Percentiles rank a stretch among this genome's conserved stretches.
phyloP scores from a whole-genome alignment of 345 rosid species.

The Boechera retrofracta region DNA sequence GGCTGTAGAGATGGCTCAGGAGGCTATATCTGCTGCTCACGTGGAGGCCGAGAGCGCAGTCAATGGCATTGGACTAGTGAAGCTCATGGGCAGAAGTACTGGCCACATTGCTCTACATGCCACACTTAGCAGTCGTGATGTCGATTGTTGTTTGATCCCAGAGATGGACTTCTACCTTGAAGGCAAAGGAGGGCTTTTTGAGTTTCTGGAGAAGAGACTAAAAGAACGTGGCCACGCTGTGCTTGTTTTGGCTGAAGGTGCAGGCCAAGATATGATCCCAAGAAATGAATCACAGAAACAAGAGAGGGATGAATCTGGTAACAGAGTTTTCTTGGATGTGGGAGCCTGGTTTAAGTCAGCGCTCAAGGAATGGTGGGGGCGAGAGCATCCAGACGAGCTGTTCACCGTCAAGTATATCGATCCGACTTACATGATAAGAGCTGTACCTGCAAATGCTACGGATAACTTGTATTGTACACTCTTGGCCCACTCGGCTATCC shows the following conservation, averaged over 20 bases:
- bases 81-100: slow-evolving; percentile 92
- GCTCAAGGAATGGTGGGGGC: slow-evolving; percentile 74
- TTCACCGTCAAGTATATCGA: slow-evolving; percentile 86
- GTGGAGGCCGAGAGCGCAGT: slow-evolving; percentile 96
- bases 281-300: slow-evolving; percentile 65
- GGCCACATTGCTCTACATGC: slow-evolving; percentile 91
- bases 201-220: slow-evolving; percentile 62
- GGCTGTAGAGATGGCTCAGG: slow-evolving; percentile 89
- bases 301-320: slow-evolving; percentile 89
- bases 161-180: slow-evolving; percentile 73
- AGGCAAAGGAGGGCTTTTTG: slow-evolving; percentile 77
- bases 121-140: slow-evolving; percentile 90
- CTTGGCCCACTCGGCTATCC: slow-evolving; percentile 86
- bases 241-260: slow-evolving; percentile 87
- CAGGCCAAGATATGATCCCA: slow-evolving; percentile 86
- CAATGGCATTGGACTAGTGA: slow-evolving; percentile 85
- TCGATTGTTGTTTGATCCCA: slow-evolving; percentile 90
- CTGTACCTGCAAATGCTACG: slow-evolving; percentile 81
- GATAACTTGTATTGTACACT: slow-evolving; percentile 87
- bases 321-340: slow-evolving; percentile 75
- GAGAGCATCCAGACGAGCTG: slow-evolving; percentile 67
- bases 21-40: slow-evolving; percentile 83
- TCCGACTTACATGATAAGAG: slow-evolving; percentile 95
- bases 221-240: slow-evolving; percentile 78
- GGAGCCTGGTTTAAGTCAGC: slow-evolving; percentile 81